phyloP scores from a whole-genome alignment of 352 stramenopile species.

The Pythium guiyangense region DNA sequence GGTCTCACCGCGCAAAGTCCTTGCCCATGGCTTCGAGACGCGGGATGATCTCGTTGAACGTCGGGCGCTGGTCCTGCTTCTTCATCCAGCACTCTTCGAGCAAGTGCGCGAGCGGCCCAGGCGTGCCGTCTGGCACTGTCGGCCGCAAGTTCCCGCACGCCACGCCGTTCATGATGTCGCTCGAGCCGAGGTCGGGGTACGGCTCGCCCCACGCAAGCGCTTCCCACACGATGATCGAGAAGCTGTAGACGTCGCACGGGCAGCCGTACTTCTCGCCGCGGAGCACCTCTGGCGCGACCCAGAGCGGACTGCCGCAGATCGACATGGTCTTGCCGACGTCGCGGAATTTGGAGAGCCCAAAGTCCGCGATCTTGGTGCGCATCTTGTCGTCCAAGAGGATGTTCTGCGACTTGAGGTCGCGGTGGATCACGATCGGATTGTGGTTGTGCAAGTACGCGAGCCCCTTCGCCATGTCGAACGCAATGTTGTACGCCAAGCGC shows the following conservation, averaged over 20 bases:
- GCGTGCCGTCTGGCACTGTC: slow-evolving; percentile 65
- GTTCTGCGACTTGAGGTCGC: slow-evolving; percentile 81
- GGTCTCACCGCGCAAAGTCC: slow-evolving; percentile 46
- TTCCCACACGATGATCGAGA: slow-evolving; percentile 90
- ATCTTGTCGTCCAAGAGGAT: slow-evolving; percentile 81
- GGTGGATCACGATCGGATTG: slow-evolving; percentile 97
- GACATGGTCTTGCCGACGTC: slow-evolving; percentile 87
- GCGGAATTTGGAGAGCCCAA: slow-evolving; percentile 79
- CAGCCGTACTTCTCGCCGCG: slow-evolving; percentile 79
- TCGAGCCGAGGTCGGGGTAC: slow-evolving; percentile 75
- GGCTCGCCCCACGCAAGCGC: slow-evolving; percentile 73
- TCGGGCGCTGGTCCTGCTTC: slow-evolving; percentile 74
- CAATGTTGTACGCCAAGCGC: slow-evolving; percentile 70
- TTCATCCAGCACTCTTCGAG: slow-evolving; percentile 84
- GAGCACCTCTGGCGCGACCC: slow-evolving; percentile 77
- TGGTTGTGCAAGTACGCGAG: slow-evolving; percentile 97
- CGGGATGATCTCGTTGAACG: slow-evolving; percentile 80
- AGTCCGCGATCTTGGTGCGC: slow-evolving; percentile 83
- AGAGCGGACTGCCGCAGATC: slow-evolving; percentile 79
- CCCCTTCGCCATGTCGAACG: slow-evolving; percentile 90
- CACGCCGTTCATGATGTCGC: slow-evolving; percentile 85
- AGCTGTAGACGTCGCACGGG: slow-evolving; percentile 83
- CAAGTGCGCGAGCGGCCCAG: slow-evolving; percentile 39
- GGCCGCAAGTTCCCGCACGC: slow-evolving; percentile 68
- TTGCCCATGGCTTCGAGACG: slow-evolving; percentile 77